Percentiles rank a stretch among this genome's conserved stretches.
Evolutionary conservation across 768 basidiomycete genomes (phyloP).

Genomic region (Agaricus blazei): DNA sequence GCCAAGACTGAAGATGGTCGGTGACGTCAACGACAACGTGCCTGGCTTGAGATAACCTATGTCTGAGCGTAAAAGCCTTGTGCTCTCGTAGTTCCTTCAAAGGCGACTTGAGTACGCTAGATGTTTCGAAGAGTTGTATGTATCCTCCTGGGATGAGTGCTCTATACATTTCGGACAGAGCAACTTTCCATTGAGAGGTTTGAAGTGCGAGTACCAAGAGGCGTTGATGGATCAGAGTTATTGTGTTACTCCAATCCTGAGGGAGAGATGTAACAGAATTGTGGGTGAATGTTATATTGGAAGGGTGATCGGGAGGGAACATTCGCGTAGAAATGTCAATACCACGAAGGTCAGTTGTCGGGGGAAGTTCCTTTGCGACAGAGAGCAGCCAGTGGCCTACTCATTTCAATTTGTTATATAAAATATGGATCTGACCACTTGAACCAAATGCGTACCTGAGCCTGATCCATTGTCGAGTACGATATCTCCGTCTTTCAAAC

Average conservation of each 20-base stretch:
- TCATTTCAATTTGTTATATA: not conserved
- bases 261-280: conserved; percentile 8
- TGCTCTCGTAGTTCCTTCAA: not conserved
- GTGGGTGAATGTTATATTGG: conserved; percentile 5
- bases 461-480: conserved; percentile 12
- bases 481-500: conserved; percentile 2
- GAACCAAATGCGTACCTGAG: not conserved
- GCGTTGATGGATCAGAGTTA: conserved; percentile 10
- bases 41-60: not conserved
- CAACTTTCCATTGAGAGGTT: conserved; percentile 6
- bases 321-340: conserved; percentile 17
- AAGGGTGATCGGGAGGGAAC: conserved; percentile 9
- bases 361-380: conserved; percentile 9
- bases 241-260: conserved; percentile 2
- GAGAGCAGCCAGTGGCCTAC: conserved; percentile 19
- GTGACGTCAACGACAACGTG: conserved; percentile 5
- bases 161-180: conserved; percentile 8
- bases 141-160: conserved; percentile 7
- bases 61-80: not conserved
- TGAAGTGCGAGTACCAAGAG: conserved; percentile 7
- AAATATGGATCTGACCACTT: not conserved
- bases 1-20: conserved; percentile 1
- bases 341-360: conserved; percentile 12
- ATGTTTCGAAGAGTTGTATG: conserved; percentile 6
- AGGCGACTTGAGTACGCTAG: not conserved